These are phyloP conservation scores for Orbilia quercus DNA, from an alignment of 2,329 filamentous ascomycete genomes.

Conservation along the genomic window DNA sequence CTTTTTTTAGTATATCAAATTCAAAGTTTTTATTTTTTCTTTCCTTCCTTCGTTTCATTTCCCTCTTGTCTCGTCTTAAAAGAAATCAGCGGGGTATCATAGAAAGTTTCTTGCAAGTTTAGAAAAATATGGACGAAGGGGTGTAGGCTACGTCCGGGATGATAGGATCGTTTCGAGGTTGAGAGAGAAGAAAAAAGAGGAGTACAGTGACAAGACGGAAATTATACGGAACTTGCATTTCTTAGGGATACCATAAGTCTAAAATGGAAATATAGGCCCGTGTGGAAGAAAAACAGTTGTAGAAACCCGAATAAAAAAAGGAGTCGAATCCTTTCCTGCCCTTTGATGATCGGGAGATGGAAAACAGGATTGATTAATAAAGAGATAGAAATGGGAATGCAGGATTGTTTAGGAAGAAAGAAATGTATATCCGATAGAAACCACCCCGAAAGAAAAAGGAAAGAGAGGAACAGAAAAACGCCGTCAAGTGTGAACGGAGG, in stretches of 20 bases:
- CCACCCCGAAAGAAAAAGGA: conserved; percentile 22
- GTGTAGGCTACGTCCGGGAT: conserved; percentile 45
- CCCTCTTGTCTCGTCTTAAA: background rate
- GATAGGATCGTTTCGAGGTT: conserved; percentile 1
- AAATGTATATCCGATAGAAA: conserved; percentile 27
- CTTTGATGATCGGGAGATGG: background rate
- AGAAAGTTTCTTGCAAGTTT: background rate
- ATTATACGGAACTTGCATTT: conserved; percentile 53
- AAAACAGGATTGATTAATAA: conserved; percentile 4
- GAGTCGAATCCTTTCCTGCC: background rate
- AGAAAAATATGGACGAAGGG: conserved; percentile 35
- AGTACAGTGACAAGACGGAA: conserved; percentile 26
- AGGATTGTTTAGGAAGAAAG: conserved; percentile 12
- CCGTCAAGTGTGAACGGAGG: conserved; percentile 43
- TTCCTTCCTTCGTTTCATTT: background rate
- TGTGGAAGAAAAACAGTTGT: conserved; percentile 36
- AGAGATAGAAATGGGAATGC: conserved; percentile 7
- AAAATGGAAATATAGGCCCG: conserved; percentile 48
- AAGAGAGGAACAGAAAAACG: conserved; percentile 36
- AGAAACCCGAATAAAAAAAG: conserved; percentile 39
- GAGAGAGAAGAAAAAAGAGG: background rate
- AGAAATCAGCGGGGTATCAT: conserved; percentile 33
- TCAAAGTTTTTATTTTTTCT: background rate
- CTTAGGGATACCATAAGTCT: conserved; percentile 52
- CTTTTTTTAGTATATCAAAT: background rate